phyloP scores from a whole-genome alignment of 345 rosid genomes.

The Psidium guajava region DNA sequence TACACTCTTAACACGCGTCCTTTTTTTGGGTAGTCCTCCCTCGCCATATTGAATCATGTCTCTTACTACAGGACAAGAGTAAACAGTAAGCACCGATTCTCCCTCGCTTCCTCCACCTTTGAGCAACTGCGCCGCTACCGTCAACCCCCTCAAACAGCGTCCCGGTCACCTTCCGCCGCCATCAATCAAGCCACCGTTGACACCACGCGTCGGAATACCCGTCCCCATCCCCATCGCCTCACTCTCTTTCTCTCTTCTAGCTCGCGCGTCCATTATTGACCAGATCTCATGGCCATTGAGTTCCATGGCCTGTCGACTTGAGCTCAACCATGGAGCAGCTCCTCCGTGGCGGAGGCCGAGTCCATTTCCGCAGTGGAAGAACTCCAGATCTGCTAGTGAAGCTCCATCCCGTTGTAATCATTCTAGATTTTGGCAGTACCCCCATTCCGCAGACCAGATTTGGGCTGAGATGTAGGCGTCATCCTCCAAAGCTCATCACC shows the following conservation, averaged over 20 bases:
- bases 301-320: background rate
- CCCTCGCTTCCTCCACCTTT: background rate
- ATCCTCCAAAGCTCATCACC: background rate
- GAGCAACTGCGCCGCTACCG: background rate
- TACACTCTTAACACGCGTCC: background rate
- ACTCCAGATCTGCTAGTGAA: background rate
- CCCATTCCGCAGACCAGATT: background rate
- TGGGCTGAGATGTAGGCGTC: background rate
- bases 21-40: background rate
- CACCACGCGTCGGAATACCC: background rate
- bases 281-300: background rate
- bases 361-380: background rate
- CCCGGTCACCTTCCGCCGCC: background rate
- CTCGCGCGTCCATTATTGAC: background rate
- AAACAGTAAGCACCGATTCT: background rate
- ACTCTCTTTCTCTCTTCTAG: background rate
- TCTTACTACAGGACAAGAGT: background rate
- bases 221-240: background rate
- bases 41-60: background rate
- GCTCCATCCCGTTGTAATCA: background rate
- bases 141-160: background rate
- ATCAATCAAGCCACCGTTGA: background rate
- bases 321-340: background rate
- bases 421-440: background rate
- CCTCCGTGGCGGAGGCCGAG: background rate